Evolutionary conservation across 495 filamentous ascomycete genomes (phyloP), one percentile per base, ranked within the genome.

Genomic region (Neurospora discreta): DNA sequence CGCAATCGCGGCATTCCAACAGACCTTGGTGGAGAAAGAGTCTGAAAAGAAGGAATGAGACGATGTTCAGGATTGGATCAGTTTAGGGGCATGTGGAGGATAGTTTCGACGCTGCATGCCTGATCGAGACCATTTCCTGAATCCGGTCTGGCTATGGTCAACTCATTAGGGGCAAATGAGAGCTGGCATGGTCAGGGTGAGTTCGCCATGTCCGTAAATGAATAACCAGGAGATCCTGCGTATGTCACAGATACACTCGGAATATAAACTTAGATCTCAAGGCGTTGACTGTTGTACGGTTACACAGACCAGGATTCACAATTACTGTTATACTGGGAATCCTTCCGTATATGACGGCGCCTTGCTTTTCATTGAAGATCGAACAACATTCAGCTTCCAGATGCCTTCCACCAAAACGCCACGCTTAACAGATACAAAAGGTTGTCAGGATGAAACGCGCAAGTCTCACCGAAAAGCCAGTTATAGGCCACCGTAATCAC

Each of bases 1-100:
- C 30, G 79, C 78, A 0, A 73, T 81, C 15, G 73, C 74, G 6
- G 75, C 75, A 8, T 75, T 82, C 39, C 78, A 82, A 68, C 70
- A 79, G 33, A 76, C 82, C 16, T 60, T 68, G 8, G 72, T 72
- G 26, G 77, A 76, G 30, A 33, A 60, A 13, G 52, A 65, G 26
- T 15, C 2, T 18, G 52, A 65, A 26, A 33, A 65, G 52, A 18
- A 65, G 7, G 15, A 65, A 65, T 65, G 52, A 60, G 20, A 16
- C 1, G 26, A 3, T 1, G 52, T 65, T 33, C 33, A 15, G 52
- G 26, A 33, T 26, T 65, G 52, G 52, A 33, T 8, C 52, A 18
- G 52, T 5, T 65, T 26, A 1, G 1, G 26, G 33, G 20, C 52
- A 60, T 15, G 52, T 26, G 30, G 52, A 33, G 20, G 3, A 23